Base-by-base conservation (phyloP, 2,329 filamentous ascomycete genomes). In the Fonsecaea monophora region DNA sequence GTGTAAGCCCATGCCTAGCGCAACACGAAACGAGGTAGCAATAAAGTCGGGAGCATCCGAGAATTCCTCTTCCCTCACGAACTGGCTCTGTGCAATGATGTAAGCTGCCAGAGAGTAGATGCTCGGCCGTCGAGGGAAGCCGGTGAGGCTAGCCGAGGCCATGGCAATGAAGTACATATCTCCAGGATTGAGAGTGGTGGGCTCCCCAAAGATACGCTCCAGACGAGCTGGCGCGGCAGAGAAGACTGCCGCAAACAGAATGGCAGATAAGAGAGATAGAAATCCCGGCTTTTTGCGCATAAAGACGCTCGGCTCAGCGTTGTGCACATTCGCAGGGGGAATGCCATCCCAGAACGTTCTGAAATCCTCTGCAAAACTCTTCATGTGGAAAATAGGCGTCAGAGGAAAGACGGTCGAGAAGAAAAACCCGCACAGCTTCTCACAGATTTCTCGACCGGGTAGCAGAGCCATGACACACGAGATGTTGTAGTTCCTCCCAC, bases 31-130 rank as follows among this genome's bases (percentile, higher is more conserved):
- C 4, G 70, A 62, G 13, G 68, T 70, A 10, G 60, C 38, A 18
- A 71, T 71, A 53, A 71, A 71, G 34, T 71, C 70, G 21, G 68
- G 70, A 7, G 54, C 60, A 35, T 71, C 66, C 8, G 68, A 58
- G 60, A 71, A 71, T 42, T 71, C 70, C 65, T 71, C 70, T 64
- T 71, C 70, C 25, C 68, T 60, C n/a, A 65, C 60, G 42, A 71
- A 71, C 25, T 71, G 70, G 50, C 68, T 69, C 53, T 71, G 70
- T 4, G 66, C 59, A 25, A 67, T 67, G n/a, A 71, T 62, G 53
- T 70, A 71, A 3, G 70, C 70, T 15, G 70, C 68, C 10, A 71
- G 64, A 4, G 68, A 60, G 53, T 67, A 66, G 32, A 71, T 53
- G 38, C 63, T 70, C 9, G 70, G 70, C 12, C 55, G 63, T 57